Evolutionary conservation across 768 basidiomycete species (phyloP), one percentile per base, ranked within the genome.

Genomic region (Suillus brevipes): DNA sequence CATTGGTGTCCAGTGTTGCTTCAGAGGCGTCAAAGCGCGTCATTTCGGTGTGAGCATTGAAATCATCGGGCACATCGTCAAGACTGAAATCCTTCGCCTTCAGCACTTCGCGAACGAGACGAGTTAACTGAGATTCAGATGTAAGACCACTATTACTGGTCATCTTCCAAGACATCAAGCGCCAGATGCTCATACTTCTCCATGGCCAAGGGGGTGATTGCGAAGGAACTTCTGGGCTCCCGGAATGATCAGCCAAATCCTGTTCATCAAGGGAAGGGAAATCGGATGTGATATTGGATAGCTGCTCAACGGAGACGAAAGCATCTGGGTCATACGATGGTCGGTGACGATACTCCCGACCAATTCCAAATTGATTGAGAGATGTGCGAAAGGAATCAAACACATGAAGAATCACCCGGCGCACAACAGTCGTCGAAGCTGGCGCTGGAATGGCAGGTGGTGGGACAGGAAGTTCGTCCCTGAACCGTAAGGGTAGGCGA

Each of bases 391-490:
- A 47, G 2, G 63, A 59, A 55, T 72, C 68, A 1, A 56, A 68
- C 0, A 72, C 65, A 63, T 67, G 60, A 7, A 68, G 63, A 40
- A 70, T 61, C 8, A 70, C 60, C 13, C 42, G 37, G n/a, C 25
- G 60, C 34, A 64, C 60, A 16, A n/a, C 10, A 4, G 62, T 25
- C 18, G 28, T 25, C 40, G 67, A 34, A 50, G 25, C 8, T 36
- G 40, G 57, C 9, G 1, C 47, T 31, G 23, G 34, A 45, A 58
- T 42, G 25, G 60, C 25, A n/a, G 61, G 53, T 7, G 65, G 66
- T 7, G 61, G 58, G 25, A 69, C 69, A 2, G 69, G 70, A 5
- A 68, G 69, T 25, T 56, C n/a, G 37, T 73, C 72, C 20, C 64
- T 31, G 56, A 65, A 72, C 13, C 38, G 38, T 50, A 56, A 56